Conservation (phyloP, 1,284 basidiomycete genomes). For the Ustilago xerochloae region DNA sequence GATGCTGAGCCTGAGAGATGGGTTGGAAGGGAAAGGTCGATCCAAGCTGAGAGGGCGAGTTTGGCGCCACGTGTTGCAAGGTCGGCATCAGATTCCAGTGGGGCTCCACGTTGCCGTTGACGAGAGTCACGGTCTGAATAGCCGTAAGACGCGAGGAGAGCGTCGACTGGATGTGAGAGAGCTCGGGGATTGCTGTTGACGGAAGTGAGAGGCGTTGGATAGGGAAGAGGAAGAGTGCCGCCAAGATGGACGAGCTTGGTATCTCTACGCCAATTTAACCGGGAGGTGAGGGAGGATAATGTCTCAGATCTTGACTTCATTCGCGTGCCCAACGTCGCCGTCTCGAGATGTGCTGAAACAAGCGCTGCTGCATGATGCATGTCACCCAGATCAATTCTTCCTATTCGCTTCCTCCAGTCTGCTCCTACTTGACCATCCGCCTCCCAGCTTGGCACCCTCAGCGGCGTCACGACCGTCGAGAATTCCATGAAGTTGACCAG, state of each 20-base stretch:
- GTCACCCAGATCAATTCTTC: slow-evolving; percentile 28
- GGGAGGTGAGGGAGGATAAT: slow-evolving; percentile 42
- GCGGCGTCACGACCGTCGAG: slow-evolving; percentile 44
- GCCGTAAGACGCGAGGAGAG: slow-evolving; percentile 55
- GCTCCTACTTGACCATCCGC: slow-evolving; percentile 15
- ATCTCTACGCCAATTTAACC: slow-evolving; percentile 62
- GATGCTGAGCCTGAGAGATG: neutral
- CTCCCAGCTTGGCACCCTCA: slow-evolving; percentile 26
- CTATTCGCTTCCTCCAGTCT: slow-evolving; percentile 23
- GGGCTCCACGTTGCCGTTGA: slow-evolving; percentile 23
- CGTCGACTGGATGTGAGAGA: slow-evolving; percentile 57
- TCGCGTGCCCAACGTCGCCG: slow-evolving; percentile 57
- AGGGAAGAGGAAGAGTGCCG: slow-evolving; percentile 57
- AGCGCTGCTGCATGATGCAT: slow-evolving; percentile 56
- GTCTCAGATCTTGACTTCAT: slow-evolving; percentile 45
- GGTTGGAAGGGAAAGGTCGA: slow-evolving; percentile 40
- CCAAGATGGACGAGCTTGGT: slow-evolving; percentile 60
- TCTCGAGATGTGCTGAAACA: slow-evolving; percentile 58
- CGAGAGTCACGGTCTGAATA: slow-evolving; percentile 32
- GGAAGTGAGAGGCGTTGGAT: slow-evolving; percentile 33
- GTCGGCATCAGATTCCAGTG: slow-evolving; percentile 29
- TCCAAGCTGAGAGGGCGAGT: slow-evolving; percentile 20
- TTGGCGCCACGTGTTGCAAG: slow-evolving; percentile 24
- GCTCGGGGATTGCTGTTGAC: neutral
- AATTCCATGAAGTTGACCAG: slow-evolving; percentile 42